Evolutionary conservation across 108 stramenopile species (phyloP), one percentile per base, ranked within the genome.

Genomic region (Cylindrotheca fusiformis): DNA sequence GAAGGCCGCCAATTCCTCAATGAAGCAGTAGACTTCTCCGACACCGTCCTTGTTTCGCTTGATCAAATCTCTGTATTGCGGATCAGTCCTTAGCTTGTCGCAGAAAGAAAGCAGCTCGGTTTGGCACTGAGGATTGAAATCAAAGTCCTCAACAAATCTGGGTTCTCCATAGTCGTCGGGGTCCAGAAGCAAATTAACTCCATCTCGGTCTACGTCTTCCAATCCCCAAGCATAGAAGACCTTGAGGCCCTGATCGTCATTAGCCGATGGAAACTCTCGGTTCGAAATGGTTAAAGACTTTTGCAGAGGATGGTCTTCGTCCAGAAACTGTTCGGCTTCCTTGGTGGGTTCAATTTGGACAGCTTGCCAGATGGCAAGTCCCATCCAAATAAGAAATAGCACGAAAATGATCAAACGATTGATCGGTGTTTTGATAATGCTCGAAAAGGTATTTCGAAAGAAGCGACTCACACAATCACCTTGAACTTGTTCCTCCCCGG

Each of bases 141-240:
- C 63, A 29, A 75, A 82, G 22, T 62, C 57, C 6, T 63, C 47
- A 0, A 31, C 62, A 58, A 71, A 82, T 0, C 28, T 54, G 0
- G 81, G 55, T 18, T 58, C 52, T 46, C 81, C 81, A 41, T 67
- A 57, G 56, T 65, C 33, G 1, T 63, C 51, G 18, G 76, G 68
- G 14, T 77, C 69, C n/a, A 75, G 22, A 32, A 82, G 44, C 47
- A 73, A 77, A 56, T 72, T 75, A 32, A 82, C 81, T 17, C 77
- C 81, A 29, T 33, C 51, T 23, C 81, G 58, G 36, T 75, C 71
- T 24, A 82, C 77, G 6, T 76, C 73, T 3, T 55, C 71, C 12
- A 82, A 19, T 14, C 81, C 81, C 77, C 77, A 82, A 17, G 69
- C 69, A 48, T 64, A 82, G 61, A 67, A 78, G 1, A 82, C 71